phyloP scores from a whole-genome alignment of 371 early-diverging fungal genomes.

The Paraphysoderma sedebokerense region DNA sequence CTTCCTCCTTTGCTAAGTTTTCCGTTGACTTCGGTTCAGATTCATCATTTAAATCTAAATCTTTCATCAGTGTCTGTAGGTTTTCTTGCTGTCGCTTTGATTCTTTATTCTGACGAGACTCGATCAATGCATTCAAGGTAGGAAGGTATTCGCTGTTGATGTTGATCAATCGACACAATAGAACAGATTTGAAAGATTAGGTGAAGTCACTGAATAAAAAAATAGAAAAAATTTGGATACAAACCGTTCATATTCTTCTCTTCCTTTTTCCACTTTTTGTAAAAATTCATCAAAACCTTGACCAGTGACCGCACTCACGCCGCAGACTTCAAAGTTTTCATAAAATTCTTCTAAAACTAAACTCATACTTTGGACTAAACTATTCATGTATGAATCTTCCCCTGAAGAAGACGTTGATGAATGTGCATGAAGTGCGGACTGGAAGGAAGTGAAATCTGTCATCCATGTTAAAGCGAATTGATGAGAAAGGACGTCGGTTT shows the following conservation, averaged over 20 bases:
- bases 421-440: slow-evolving; percentile 56
- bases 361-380: slow-evolving; percentile 85
- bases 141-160: slow-evolving; percentile 46
- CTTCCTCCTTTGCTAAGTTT: not conserved
- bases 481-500: slow-evolving; percentile 81
- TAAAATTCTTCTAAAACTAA: slow-evolving; percentile 98
- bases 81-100: slow-evolving; percentile 28
- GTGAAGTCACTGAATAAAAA: not conserved
- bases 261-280: slow-evolving; percentile 62
- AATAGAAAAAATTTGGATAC: not conserved
- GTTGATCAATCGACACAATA: not conserved
- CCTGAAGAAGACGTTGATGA: slow-evolving; percentile 15
- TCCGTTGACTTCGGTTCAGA: not conserved
- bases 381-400: slow-evolving; percentile 62
- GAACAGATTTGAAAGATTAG: not conserved
- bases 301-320: slow-evolving; percentile 89
- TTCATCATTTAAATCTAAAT: slow-evolving; percentile 19
- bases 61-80: slow-evolving; percentile 37
- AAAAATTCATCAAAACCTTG: slow-evolving; percentile 88
- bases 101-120: slow-evolving; percentile 26
- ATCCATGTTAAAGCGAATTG: slow-evolving; percentile 92
- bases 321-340: slow-evolving; percentile 61
- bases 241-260: slow-evolving; percentile 55
- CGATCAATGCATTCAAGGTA: slow-evolving; percentile 46
- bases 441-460: slow-evolving; percentile 90